These are phyloP conservation scores for Cetraspora pellucida DNA, from an alignment of 192 early-diverging fungal species.

Conservation along the genomic window DNA sequence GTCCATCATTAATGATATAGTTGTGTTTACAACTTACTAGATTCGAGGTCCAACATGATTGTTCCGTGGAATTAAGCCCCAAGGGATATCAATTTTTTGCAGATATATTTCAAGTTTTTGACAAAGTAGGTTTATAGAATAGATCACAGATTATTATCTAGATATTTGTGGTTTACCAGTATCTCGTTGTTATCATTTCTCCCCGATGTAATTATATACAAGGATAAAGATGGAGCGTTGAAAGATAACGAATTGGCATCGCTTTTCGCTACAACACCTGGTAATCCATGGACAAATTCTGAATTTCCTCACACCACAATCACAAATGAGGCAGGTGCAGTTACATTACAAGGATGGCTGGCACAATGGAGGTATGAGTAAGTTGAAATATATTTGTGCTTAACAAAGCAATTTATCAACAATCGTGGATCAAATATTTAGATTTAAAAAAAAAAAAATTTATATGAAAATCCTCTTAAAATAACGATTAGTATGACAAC, in stretches of 20 bases:
- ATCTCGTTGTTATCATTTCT: not conserved
- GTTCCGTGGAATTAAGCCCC: conserved; percentile 91
- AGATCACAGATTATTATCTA: not conserved
- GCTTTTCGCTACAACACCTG: conserved; percentile 85
- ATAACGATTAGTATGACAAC: conserved; percentile 85
- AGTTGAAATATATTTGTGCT: too few species aligned
- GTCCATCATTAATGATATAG: not conserved
- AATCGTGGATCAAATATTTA: not conserved
- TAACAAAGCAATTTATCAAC: not conserved
- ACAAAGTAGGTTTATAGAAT: conserved; percentile 61
- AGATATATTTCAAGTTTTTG: conserved; percentile 91
- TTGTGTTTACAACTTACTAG: conserved; percentile 40
- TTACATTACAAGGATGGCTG: conserved; percentile 95
- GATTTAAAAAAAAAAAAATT: not conserved
- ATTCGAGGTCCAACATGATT: conserved; percentile 86
- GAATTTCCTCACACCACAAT: conserved; percentile 90
- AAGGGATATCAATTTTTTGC: conserved; percentile 94
- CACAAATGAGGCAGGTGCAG: conserved; percentile 83
- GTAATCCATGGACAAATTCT: conserved; percentile 90
- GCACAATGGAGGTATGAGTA: conserved; percentile 92
- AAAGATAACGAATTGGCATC: conserved; percentile 80
- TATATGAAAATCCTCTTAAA: not conserved
- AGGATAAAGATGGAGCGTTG: conserved; percentile 97
- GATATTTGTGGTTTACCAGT: not conserved
- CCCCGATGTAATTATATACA: not conserved